phyloP scores from a whole-genome alignment of 805 yeast species.

The Ogataea kodamae region DNA sequence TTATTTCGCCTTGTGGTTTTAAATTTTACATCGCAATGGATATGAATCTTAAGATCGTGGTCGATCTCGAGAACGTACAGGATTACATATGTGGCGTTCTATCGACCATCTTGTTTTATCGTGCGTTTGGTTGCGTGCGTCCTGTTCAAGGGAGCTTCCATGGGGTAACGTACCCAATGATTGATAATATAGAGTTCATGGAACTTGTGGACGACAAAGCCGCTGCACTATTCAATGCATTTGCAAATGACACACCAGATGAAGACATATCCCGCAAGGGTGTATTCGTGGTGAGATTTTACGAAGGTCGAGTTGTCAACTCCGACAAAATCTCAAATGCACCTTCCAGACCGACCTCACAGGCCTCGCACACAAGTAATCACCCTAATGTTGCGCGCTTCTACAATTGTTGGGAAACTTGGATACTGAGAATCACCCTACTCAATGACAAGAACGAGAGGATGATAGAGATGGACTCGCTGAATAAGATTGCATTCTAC shows the following conservation, averaged over 20 bases:
- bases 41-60: conserved; percentile 41
- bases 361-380: conserved; percentile 18
- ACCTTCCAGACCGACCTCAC: conserved; percentile 15
- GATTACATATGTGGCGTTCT: conserved; percentile 59
- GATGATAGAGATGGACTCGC: conserved; percentile 14
- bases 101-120: conserved; percentile 64
- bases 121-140: conserved; percentile 61
- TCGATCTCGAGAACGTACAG: conserved; percentile 50
- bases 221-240: conserved; percentile 28
- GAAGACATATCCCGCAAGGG: conserved; percentile 27
- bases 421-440: conserved; percentile 55
- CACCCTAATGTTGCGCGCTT: conserved; percentile 36
- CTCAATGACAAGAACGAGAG: conserved; percentile 26
- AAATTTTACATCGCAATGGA: conserved; percentile 10
- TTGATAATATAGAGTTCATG: conserved; percentile 47
- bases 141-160: conserved; percentile 55
- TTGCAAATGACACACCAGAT: conserved; percentile 14
- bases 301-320: conserved; percentile 34
- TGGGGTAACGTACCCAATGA: conserved; percentile 56
- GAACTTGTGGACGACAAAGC: conserved; percentile 36
- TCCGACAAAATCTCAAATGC: conserved; percentile 8
- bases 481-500: conserved; percentile 23
- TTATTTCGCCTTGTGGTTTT: not conserved
- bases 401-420: conserved; percentile 61
- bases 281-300: conserved; percentile 32